Percentiles rank a stretch among this genome's conserved stretches.
These are phyloP conservation scores for Pseudozyma thailandica DNA, from an alignment of 1,284 basidiomycete species.

Conservation along the genomic window DNA sequence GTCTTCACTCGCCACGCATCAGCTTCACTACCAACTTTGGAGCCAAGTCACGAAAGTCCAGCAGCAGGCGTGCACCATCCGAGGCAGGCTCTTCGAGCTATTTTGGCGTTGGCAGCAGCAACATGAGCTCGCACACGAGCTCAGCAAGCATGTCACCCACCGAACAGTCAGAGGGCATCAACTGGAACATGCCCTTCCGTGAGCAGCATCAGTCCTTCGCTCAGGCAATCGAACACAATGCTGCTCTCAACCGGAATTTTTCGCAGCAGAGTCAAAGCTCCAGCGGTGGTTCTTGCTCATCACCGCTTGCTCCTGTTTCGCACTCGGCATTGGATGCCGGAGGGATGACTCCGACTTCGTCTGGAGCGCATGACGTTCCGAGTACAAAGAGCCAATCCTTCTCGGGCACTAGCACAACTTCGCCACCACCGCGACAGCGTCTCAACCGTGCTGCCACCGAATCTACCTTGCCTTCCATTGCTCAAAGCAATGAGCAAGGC, in stretches of 20 bases:
- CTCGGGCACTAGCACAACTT: slow-evolving; percentile 6
- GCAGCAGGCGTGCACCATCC: slow-evolving; percentile 23
- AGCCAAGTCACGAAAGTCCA: slow-evolving; percentile 21
- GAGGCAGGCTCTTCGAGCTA: slow-evolving; percentile 20
- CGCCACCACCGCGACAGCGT: slow-evolving; percentile 21
- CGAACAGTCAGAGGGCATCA: slow-evolving; percentile 15
- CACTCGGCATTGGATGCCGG: slow-evolving; percentile 3
- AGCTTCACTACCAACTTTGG: slow-evolving; percentile 42
- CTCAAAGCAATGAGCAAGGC: slow-evolving; percentile 4
- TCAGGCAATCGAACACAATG: slow-evolving; percentile 19
- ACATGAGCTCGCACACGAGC: slow-evolving; percentile 18
- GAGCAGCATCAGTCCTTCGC: slow-evolving; percentile 32
- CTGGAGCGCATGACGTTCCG: no score
- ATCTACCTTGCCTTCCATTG: slow-evolving; percentile 13
- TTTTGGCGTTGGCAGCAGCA: slow-evolving; percentile 26
- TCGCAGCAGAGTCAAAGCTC: slow-evolving; percentile 26
- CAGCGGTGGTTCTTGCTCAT: slow-evolving; percentile 9
- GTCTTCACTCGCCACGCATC: slow-evolving; percentile 12
- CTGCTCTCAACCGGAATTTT: slow-evolving; percentile 3
- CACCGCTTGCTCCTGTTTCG: background rate
- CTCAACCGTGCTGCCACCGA: slow-evolving; percentile 31
- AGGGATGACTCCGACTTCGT: no score
- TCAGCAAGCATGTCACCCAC: slow-evolving; percentile 38
- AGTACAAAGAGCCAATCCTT: slow-evolving; percentile 34
- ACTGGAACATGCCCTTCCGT: slow-evolving; percentile 31